Conservation (phyloP, 306 rosid genomes). For the Cercis canadensis region DNA sequence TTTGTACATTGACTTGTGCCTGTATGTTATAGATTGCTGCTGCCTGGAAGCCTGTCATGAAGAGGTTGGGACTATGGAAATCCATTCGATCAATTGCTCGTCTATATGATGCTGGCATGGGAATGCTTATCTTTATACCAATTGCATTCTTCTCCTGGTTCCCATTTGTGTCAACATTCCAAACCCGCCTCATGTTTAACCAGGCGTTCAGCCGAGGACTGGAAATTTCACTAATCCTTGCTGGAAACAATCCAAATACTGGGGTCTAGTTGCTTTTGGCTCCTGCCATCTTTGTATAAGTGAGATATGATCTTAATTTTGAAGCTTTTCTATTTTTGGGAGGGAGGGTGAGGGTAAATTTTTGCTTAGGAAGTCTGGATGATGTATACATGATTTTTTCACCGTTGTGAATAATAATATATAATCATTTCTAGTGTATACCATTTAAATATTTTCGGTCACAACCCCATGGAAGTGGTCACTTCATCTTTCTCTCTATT, state of each 20-base stretch:
- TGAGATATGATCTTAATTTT: neutral
- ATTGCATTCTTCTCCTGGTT: conserved; percentile 86
- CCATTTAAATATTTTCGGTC: conserved; percentile 1
- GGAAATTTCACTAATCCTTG: conserved; percentile 89
- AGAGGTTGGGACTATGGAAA: conserved; percentile 80
- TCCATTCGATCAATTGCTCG: conserved; percentile 83
- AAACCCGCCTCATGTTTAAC: conserved; percentile 95
- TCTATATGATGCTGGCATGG: conserved; percentile 94
- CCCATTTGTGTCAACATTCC: conserved; percentile 94
- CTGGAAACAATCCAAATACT: conserved; percentile 85
- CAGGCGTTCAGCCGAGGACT: conserved; percentile 94
- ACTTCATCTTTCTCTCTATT: too few relatives aligned
- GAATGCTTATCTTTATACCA: conserved; percentile 88
- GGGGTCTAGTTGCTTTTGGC: conserved; percentile 52
- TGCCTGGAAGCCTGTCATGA: conserved; percentile 91
- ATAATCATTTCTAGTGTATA: conserved; percentile 31
- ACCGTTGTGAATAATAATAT: conserved; percentile 44
- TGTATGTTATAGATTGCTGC: conserved; percentile 71
- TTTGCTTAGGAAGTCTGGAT: conserved; percentile 23
- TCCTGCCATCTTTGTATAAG: conserved; percentile 6
- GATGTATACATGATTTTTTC: conserved; percentile 6
- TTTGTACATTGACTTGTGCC: conserved; percentile 23
- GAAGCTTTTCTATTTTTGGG: neutral
- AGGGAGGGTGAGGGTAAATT: conserved; percentile 1
- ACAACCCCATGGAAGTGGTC: too few relatives aligned